Conservation (phyloP, 2,329 filamentous ascomycete genomes). For the Aureobasidium sp. region DNA sequence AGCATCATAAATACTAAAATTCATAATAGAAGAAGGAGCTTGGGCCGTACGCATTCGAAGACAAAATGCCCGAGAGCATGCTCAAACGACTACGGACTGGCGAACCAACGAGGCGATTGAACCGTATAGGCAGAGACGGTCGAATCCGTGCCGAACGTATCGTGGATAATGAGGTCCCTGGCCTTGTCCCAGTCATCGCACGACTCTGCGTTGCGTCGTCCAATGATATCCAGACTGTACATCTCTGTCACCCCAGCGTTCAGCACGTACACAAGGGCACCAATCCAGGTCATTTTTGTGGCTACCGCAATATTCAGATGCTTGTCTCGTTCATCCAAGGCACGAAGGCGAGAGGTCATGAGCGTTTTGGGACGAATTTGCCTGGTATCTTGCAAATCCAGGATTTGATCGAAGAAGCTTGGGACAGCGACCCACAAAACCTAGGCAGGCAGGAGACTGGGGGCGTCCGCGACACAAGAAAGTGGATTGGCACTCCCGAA, state of each 20-base stretch:
- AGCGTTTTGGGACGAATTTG: conserved; percentile 52
- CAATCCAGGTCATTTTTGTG: conserved; percentile 74
- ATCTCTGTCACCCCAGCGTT: conserved; percentile 67
- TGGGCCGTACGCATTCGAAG: conserved; percentile 39
- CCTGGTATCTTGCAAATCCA: conserved; percentile 76
- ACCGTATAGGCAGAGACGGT: conserved; percentile 35
- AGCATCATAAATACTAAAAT: not conserved
- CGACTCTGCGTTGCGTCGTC: conserved; percentile 53
- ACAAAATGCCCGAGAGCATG: conserved; percentile 37
- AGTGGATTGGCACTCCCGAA: conserved; percentile 94
- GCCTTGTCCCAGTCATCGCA: conserved; percentile 37
- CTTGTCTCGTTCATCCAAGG: conserved; percentile 66
- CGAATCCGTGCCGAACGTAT: conserved; percentile 34
- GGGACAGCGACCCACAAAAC: conserved; percentile 75
- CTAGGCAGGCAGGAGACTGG: conserved; percentile 72
- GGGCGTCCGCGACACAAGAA: conserved; percentile 73
- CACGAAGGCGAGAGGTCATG: conserved; percentile 48
- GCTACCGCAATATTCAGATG: conserved; percentile 94
- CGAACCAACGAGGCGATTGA: conserved; percentile 29
- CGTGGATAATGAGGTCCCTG: conserved; percentile 34
- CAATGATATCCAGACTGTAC: conserved; percentile 58
- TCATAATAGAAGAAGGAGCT: conserved; percentile 33
- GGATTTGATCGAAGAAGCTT: conserved; percentile 76
- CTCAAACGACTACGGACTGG: conserved; percentile 32
- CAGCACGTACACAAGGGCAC: conserved; percentile 74